Base-by-base conservation (phyloP, 1,284 basidiomycete species). In the Moesziomyces parantarcticus region DNA sequence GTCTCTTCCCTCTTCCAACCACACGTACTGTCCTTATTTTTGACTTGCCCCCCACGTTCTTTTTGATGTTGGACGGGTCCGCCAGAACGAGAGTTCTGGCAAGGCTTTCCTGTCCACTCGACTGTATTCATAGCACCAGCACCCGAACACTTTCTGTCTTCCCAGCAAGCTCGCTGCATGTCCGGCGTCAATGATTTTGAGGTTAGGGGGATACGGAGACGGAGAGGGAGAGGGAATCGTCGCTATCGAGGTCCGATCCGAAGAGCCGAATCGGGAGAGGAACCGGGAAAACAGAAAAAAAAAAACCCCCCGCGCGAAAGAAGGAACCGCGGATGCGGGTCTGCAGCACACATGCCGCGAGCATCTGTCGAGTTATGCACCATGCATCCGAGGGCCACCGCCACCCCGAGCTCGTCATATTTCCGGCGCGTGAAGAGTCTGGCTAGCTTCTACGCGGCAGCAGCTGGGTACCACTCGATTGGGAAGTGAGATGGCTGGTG, bases 301-400 rank as follows among this genome's bases (percentile, higher is more conserved):
- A 34, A 16, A 21, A n/a, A n/a, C 11, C 29, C n/a, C 10, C 1
- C 10, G 29, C 29, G 29, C 10, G 13, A 32, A 32, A 32, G 1
- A 11, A 32, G 13, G 7, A 39, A 6, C 18, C 36, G 36, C 6
- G 16, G 36, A 13, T 13, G 34, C 11, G 18, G 40, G 41, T 9
- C 56, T 60, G 64, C 64, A 57, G 26, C 20, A 39, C 44, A 47
- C 64, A 61, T 60, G 64, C 64, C 58, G 47, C 25, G 46, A 29
- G 41, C 39, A 57, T 32, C 53, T 57, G 64, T 67, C 58, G 54
- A 67, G 54, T 60, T 57, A 67, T 67, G 64, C 64, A 50, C 20
- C 40, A 32, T 51, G 64, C 58, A 67, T 57, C 20, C 23, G 10
- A 18, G 6, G 23, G 18, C 23, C 45, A 23, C 25, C 32, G 26